These are phyloP conservation scores for Ophiocytium majus DNA, from an alignment of 352 stramenopile species.

Conservation along the genomic window DNA sequence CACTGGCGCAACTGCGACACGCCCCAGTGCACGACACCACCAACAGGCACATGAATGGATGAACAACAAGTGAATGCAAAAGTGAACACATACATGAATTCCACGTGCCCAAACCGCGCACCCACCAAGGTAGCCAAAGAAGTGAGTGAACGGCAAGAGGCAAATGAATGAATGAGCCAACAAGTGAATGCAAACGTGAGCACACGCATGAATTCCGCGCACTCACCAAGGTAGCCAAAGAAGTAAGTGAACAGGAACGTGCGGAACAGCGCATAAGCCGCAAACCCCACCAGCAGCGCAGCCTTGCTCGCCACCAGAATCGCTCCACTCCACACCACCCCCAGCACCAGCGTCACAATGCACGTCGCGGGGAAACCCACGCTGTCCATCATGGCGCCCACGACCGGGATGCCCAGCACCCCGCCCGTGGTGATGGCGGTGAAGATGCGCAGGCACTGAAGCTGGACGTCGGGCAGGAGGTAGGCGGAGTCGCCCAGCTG, in stretches of 20 bases:
- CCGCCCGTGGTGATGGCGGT: conserved; percentile 68
- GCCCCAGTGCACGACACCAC: too few relatives aligned
- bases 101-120: too few relatives aligned
- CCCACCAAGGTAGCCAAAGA: conserved; percentile 70
- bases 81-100: too few relatives aligned
- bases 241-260: conserved; percentile 75
- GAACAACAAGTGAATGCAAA: too few relatives aligned
- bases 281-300: conserved; percentile 65
- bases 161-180: too few relatives aligned
- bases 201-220: too few relatives aligned
- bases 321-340: conserved; percentile 63
- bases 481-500: conserved; percentile 64
- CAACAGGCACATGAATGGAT: too few relatives aligned
- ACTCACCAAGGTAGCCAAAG: conserved; percentile 68
- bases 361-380: conserved; percentile 67
- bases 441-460: conserved; percentile 62
- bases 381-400: conserved; percentile 69
- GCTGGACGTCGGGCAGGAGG: conserved; percentile 60
- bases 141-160: conserved; percentile 73
- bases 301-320: conserved; percentile 46
- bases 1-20: too few relatives aligned
- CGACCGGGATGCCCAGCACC: conserved; percentile 69
- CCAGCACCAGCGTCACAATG: conserved; percentile 61
- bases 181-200: too few relatives aligned
- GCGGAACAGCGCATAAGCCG: conserved; percentile 72